Base-by-base conservation (phyloP, 2,329 filamentous ascomycete species). In the Ilyonectria destructans region DNA sequence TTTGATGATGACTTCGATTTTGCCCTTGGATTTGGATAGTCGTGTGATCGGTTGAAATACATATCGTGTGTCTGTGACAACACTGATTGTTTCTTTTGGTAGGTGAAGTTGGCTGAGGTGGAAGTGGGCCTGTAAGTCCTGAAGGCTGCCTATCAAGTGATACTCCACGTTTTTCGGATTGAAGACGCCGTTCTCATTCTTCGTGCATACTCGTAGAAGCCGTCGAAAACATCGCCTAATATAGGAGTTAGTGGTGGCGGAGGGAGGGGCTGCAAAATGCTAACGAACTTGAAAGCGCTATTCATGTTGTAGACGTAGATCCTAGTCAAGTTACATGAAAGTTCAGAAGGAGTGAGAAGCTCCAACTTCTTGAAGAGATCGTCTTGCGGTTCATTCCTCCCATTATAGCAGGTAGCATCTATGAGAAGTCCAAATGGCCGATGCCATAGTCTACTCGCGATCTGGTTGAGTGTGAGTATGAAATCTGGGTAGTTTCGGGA, bases 231-330 rank as follows among this genome's bases (percentile, higher is more conserved):
- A 92, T 84, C 91, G 91, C 70, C 80, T 82, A 43, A 1, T 29
- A 37, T 21, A 12, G 21, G 7, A n/a, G 49, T 64, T 59, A 74
- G 70, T n/a, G 21, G 17, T 33, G 35, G 13, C 15, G 29, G 21
- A 6, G 19, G 12, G 21, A 13, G 23, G 57, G 10, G 51, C 37
- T 23, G 17, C 7, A 37, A 62, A 82, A 69, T 80, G 33, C 13
- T 17, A 12, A 54, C 51, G n/a, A 37, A 88, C 86, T 88, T 86
- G 78, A 91, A 92, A 12, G 89, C 87, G 74, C 88, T 92, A 74
- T 93, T 93, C 90, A 92, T 92, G 75, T 93, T 93, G 79, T 93
- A 92, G 17, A 93, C 85, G 71, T 92, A 93, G 46, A 92, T 85
- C 43, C 90, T 85, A 1, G 87, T 84, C 4, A 92, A 81, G 67